Conservation (phyloP, 1,139 yeast genomes). For the Protomyces pachydermus region DNA sequence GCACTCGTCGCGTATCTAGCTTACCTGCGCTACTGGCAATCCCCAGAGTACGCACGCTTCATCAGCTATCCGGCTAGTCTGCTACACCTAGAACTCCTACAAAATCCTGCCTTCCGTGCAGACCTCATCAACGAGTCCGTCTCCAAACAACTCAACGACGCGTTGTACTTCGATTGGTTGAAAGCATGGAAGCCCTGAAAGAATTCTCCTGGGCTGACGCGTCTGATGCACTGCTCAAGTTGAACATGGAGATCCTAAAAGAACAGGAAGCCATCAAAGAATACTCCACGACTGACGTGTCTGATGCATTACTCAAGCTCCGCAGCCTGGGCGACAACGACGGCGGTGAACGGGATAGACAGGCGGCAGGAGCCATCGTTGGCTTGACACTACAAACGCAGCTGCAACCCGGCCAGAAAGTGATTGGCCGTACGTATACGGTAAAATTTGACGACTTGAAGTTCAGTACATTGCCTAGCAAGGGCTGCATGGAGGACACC, state of each 20-base stretch:
- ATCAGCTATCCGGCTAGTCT: constrained; percentile 65
- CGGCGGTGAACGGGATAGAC: no score
- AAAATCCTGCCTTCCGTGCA: constrained; percentile 42
- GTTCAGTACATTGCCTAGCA: neutral
- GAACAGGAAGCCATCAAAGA: neutral
- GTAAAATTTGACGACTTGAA: neutral
- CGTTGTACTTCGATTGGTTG: neutral
- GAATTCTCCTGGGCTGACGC: constrained; percentile 1
- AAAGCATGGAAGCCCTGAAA: neutral
- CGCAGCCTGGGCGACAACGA: no score
- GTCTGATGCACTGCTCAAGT: constrained; percentile 11
- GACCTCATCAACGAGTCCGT: constrained; percentile 37
- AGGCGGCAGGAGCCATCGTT: constrained; percentile 1
- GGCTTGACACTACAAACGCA: constrained; percentile 1
- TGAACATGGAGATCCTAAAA: neutral
- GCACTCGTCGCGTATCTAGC: constrained; percentile 59
- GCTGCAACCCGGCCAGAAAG: neutral
- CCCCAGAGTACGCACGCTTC: constrained; percentile 60
- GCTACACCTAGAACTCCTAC: constrained; percentile 56
- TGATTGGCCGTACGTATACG: constrained; percentile 13
- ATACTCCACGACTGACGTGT: constrained; percentile 10
- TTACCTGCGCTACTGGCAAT: constrained; percentile 60
- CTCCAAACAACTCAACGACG: neutral
- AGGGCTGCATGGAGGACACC: neutral
- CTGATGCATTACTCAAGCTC: constrained; percentile 12